Evolutionary conservation across 768 basidiomycete genomes (phyloP), one percentile per base, ranked within the genome.

Genomic region (Amanita molliuscula): DNA sequence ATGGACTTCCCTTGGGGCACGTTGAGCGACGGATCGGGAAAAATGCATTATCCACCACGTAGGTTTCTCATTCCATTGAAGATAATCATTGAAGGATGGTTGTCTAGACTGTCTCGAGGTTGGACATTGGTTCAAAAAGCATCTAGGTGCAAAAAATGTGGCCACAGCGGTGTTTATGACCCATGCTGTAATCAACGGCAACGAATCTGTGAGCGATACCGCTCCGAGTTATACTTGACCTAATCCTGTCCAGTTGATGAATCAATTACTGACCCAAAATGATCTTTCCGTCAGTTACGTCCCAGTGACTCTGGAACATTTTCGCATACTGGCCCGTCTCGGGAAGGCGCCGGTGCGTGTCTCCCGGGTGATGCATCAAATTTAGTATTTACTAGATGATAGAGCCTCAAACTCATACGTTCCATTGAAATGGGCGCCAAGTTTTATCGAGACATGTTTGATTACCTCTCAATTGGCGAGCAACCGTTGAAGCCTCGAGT

Each of bases 301-400:
- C 23, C 87, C 86, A 18, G 59, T 88, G 28, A 88, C 86, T 4
- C 65, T 89, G 45, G 80, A 84, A 58, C 85, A 87, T 58, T 89
- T 89, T 66, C 76, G 79, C 59, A 59, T 83, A n/a, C 71, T 89
- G 42, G 85, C 85, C 3, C 76, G 73, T 38, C 65, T 89, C 15
- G 84, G 84, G 16, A 72, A 72, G 52, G 65, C 71, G 25, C 77
- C 81, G 7, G 82, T 82, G 58, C 58, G 82, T 63, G 33, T 47
- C n/a, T 35, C n/a, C n/a, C 21, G 3, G n/a, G 9, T 20, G 11
- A 21, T 16, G 16, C 20, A 21, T 6, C 20, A 13, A 35, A 3
- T n/a, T 25, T 21, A 25, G 20, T 38, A 26, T 35, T 47, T 25
- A 26, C 26, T 25, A 13, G 20, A 15, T 23, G 34, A 36, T 35